These are phyloP conservation scores for Senna tora DNA, from an alignment of 306 rosid genomes.

Conservation along the genomic window DNA sequence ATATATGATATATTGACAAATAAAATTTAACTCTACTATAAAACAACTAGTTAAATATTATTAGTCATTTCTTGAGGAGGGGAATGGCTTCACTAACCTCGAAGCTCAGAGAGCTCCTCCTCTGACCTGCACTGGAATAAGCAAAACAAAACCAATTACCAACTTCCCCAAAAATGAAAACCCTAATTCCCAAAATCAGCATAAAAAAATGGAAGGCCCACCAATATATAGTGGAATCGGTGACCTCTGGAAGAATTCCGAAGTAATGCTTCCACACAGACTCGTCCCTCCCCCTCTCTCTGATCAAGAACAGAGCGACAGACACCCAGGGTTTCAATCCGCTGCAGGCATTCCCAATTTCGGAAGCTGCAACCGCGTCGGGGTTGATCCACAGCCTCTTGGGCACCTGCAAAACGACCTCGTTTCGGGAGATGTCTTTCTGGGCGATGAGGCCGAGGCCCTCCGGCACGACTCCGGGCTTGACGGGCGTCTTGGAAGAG, in stretches of 20 bases:
- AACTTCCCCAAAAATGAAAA: constrained; percentile 36
- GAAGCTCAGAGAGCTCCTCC: constrained; percentile 89
- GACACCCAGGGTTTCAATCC: constrained; percentile 88
- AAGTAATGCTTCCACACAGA: constrained; percentile 80
- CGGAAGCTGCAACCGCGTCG: constrained; percentile 84
- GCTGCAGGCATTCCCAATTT: constrained; percentile 72
- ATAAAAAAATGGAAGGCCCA: constrained; percentile 54
- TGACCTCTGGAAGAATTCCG: constrained; percentile 65
- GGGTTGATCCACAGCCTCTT: constrained; percentile 94
- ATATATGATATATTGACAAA: no score
- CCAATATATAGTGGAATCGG: constrained; percentile 90
- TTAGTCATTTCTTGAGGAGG: neutral
- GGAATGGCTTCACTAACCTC: constrained; percentile 59
- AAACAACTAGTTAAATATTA: no score
- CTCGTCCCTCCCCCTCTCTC: constrained; percentile 67
- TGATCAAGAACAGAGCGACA: constrained; percentile 75
- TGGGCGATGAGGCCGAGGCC: constrained; percentile 78
- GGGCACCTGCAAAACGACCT: constrained; percentile 90
- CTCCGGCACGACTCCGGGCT: constrained; percentile 71
- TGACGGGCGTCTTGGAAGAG: constrained; percentile 74
- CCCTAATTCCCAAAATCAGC: constrained; percentile 15
- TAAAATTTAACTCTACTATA: no score
- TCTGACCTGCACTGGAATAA: constrained; percentile 99
- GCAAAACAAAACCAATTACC: constrained; percentile 52
- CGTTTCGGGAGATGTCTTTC: constrained; percentile 67